Conservation (phyloP, 805 yeast species). For the Hanseniaspora thailandica region DNA sequence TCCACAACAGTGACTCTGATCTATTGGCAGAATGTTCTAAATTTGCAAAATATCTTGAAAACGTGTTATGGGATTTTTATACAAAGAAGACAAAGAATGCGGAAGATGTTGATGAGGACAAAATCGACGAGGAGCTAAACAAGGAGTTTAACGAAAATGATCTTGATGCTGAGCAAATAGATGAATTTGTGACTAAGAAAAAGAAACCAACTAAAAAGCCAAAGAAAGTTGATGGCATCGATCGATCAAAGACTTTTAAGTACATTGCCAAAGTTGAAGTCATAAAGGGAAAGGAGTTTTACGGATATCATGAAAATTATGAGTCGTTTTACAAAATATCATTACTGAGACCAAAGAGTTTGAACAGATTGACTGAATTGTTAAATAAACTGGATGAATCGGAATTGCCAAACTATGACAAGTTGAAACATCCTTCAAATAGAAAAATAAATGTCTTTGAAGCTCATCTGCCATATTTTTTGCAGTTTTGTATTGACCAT, state of each 20-base stretch:
- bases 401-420: slow-evolving; percentile 21
- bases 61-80: slow-evolving; percentile 32
- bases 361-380: slow-evolving; percentile 42
- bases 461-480: slow-evolving; percentile 61
- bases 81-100: slow-evolving; percentile 19
- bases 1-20: slow-evolving; percentile 5
- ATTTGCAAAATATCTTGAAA: slow-evolving; percentile 38
- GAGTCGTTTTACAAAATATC: slow-evolving; percentile 56
- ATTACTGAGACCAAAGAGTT: slow-evolving; percentile 50
- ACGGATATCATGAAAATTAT: slow-evolving; percentile 67
- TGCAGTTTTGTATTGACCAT: slow-evolving; percentile 74
- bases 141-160: slow-evolving; percentile 2
- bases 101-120: slow-evolving; percentile 13
- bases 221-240: slow-evolving; percentile 1
- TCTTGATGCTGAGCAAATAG: not conserved
- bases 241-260: slow-evolving; percentile 22
- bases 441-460: slow-evolving; percentile 48
- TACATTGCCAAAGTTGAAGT: slow-evolving; percentile 50
- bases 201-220: not conserved
- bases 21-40: slow-evolving; percentile 30
- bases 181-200: slow-evolving; percentile 3
- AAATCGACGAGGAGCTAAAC: not conserved
- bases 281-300: slow-evolving; percentile 68
- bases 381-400: slow-evolving; percentile 24
- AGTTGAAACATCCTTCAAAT: slow-evolving; percentile 33